phyloP scores from a whole-genome alignment of 192 early-diverging fungal species.

The Bifiguratus adelaidae region DNA sequence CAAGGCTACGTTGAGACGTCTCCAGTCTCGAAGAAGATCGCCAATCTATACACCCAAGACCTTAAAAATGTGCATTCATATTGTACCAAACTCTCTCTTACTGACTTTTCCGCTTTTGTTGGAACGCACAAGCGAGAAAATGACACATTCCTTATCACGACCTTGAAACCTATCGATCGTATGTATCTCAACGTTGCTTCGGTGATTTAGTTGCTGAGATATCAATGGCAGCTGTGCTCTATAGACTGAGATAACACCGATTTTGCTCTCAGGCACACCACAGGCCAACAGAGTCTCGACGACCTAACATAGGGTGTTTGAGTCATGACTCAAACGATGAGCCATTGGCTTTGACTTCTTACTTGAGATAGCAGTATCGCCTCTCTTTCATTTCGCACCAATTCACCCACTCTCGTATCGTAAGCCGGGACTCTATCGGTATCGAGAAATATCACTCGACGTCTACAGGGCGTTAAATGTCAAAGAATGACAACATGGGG shows the following conservation, averaged over 20 bases:
- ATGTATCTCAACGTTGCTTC: conserved; percentile 51
- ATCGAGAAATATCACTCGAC: conserved; percentile 67
- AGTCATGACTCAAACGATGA: too few relatives aligned
- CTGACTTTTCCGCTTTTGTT: conserved; percentile 55
- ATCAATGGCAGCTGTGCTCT: conserved; percentile 57
- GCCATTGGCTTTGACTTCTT: too few relatives aligned
- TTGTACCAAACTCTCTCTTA: neutral
- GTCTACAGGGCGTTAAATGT: conserved; percentile 5
- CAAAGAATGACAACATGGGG: neutral
- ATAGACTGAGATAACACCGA: conserved; percentile 85
- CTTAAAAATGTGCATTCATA: neutral
- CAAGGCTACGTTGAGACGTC: conserved; percentile 88
- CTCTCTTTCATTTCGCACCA: conserved; percentile 66
- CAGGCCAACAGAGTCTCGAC: conserved; percentile 42
- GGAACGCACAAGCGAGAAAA: conserved; percentile 82
- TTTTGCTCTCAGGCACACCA: conserved; percentile 51
- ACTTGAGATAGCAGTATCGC: conserved; percentile 41
- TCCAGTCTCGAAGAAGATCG: conserved; percentile 83
- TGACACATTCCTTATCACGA: conserved; percentile 83
- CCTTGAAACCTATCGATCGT: conserved; percentile 96
- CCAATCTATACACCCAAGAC: conserved; percentile 41
- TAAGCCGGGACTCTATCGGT: conserved; percentile 59
- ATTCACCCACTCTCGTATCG: conserved; percentile 41
- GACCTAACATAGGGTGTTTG: conserved; percentile 15
- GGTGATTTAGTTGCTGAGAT: conserved; percentile 18